Evolutionary conservation across 2,329 filamentous ascomycete species (phyloP), one percentile per base, ranked within the genome.

Genomic region (Alternaria sp.): DNA sequence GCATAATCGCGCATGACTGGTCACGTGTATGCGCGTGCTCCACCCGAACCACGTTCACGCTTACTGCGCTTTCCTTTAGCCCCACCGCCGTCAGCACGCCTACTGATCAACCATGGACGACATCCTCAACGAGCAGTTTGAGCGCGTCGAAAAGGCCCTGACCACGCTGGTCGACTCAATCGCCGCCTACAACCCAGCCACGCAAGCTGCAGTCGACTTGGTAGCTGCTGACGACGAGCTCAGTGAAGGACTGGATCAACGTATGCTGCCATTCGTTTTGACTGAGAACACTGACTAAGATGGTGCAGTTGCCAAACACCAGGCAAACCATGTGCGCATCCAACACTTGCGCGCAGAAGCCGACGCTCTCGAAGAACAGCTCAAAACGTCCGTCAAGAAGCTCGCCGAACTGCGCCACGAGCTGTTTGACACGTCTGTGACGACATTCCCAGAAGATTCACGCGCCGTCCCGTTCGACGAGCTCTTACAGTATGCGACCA

Each of bases 161-260:
- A 85, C 86, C 12, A 87, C 82, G 28, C 83, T 96, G 34, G 89
- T 93, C 68, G 91, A 93, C 75, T 94, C 91, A 0, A 90, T 96
- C 63, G 85, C 91, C 6, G 91, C 92, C 65, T 94, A 94, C 79
- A 92, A 93, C 71, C 92, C 92, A 0, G 91, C 90, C 7, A 81
- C 86, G 5, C 79, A 83, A 36, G 87, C 89, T 26, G 91, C 90
- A 6, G 82, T 86, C 57, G 90, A 93, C 64, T 87, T 96, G 9
- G 82, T 91, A 18, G 82, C 84, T 7, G 92, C 91, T 24, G 91
- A 96, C 73, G 82, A 84, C 42, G 87, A 89, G 61, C 84, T 96
- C 44, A 85, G 82, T 67, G 81, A 84, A 64, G 88, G 90, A 5
- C 82, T 96, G 3, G 84, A 89, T 68, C 82, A 90, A 75, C 81